Evolutionary conservation across 768 basidiomycete genomes (phyloP).

Genomic region (Cystofilobasidium macerans): DNA sequence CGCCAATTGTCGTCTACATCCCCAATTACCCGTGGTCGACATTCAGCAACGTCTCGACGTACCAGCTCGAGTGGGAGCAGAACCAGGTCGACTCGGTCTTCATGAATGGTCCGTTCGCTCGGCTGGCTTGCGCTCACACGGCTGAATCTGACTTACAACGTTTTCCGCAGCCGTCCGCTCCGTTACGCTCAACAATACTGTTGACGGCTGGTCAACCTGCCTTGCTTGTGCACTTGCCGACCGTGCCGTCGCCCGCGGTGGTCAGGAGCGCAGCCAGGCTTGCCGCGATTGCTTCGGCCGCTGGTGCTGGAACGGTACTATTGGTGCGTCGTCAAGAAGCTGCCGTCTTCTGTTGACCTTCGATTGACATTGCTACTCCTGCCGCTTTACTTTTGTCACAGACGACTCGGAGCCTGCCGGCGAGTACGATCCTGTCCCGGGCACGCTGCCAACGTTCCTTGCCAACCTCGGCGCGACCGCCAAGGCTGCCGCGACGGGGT

Average conservation of each 20-base stretch:
- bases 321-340: too few species aligned
- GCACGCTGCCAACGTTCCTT: slow-evolving; percentile 19
- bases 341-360: too few species aligned
- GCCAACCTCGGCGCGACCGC: slow-evolving; percentile 5
- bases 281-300: slow-evolving; percentile 17
- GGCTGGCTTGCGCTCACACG: too few species aligned
- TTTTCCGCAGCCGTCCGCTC: slow-evolving; percentile 39
- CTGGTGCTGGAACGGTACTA: slow-evolving; percentile 19
- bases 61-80: slow-evolving; percentile 51
- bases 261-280: slow-evolving; percentile 7
- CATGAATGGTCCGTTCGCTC: slow-evolving; percentile 42
- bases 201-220: slow-evolving; percentile 52
- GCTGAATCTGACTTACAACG: too few species aligned
- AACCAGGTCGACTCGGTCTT: slow-evolving; percentile 51
- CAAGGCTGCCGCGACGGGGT: not conserved
- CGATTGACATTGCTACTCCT: too few species aligned
- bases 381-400: too few species aligned
- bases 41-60: slow-evolving; percentile 52
- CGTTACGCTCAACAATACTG: slow-evolving; percentile 44
- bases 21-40: slow-evolving; percentile 51
- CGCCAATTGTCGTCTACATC: slow-evolving; percentile 60
- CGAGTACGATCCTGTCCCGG: slow-evolving; percentile 16
- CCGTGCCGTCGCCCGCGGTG: slow-evolving; percentile 34
- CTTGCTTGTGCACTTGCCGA: slow-evolving; percentile 60
- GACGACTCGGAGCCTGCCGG: slow-evolving; percentile 1